Base-by-base conservation (phyloP, 352 stramenopile genomes). In the Globisporangium takayamanum region DNA sequence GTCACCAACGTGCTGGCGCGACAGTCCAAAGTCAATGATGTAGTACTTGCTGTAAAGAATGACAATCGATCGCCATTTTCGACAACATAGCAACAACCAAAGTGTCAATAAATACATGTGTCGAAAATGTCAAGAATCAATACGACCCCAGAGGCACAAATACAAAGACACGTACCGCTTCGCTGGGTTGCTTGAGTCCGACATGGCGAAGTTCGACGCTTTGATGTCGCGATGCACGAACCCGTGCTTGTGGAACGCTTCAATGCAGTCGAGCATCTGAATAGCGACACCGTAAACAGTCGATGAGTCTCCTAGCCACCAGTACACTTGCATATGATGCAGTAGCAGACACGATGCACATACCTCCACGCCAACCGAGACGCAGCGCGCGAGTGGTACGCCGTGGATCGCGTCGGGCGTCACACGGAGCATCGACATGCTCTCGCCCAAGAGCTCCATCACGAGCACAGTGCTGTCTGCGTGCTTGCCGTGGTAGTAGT, bases 151-250 rank as follows among this genome's bases (percentile, higher is more conserved):
- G 1, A 15, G 15, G 10, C 10, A 51, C 41, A 46, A 4, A 46
- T 47, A 2, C 41, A 22, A 22, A 28, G 12, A 0, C 5, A 68
- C 66, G 15, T 69, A 72, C 45, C 69, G 66, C 63, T 85, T 87
- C 45, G 55, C 55, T 18, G 73, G 61, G 51, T 80, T 87, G 14
- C 53, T 30, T 47, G 68, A 44, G 42, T 74, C 68, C 30, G 71
- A 84, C 11, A 93, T 66, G 14, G 84, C 87, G 65, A 96, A 95
- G 57, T 96, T 96, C 20, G 84, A 94, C 16, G 87, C 84, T 64
- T 96, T 96, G 60, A 96, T 89, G 64, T 96, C 87, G 10, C 85
- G 82, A 57, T 96, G 87, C 20, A 96, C 82, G 59, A 90, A 96
- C 11, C 86, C 87, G 55, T 91, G 82, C 26, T 67, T 69, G 66